Evolutionary conservation across 148 eudicot species (phyloP), one percentile per base, ranked within the genome.

Genomic region (Nyssa sinensis): DNA sequence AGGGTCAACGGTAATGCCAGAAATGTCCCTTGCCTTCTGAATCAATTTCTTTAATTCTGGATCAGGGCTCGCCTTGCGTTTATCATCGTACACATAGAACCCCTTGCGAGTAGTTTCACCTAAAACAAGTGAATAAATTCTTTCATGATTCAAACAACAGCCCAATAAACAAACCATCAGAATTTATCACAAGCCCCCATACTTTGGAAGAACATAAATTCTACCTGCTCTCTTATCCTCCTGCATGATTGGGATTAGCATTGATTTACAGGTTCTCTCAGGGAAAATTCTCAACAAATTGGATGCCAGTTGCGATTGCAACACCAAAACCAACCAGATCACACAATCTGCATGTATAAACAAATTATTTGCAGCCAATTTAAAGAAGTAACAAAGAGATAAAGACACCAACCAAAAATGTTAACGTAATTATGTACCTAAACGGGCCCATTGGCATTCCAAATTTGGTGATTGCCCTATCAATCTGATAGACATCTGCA

Each of bases 401-500:
- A 14, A 35, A 27, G 23, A 17, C 10, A 28, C 7, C 57, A 59
- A 59, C 37, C 6, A 37, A 59, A 13, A 59, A 44, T 16, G 7
- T 27, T 1, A 25, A n/a, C 7, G 13, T 17, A 75, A 66, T 59
- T 28, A 12, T 9, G n/a, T 84, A 93, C 95, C 98, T 90, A 78
- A 94, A 90, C 19, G 97, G 97, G 37, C 98, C 98, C 93, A 94
- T 90, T 53, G 97, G 92, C 98, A 94, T 94, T 80, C 98, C 98
- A 67, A 92, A 94, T 71, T 94, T 94, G 76, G 90, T 85, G 25
- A 90, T 86, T 35, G 84, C 93, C 76, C 72, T 82, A 32, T 94
- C 98, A 73, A 94, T 90, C 82, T 87, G 85, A 76, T 90, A 92
- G 72, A 90, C 62, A 77, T 94, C 90, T 11, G 90, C 76, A 37